Base-by-base conservation (phyloP, 1,139 yeast genomes). In the Eremothecium gossypii region DNA sequence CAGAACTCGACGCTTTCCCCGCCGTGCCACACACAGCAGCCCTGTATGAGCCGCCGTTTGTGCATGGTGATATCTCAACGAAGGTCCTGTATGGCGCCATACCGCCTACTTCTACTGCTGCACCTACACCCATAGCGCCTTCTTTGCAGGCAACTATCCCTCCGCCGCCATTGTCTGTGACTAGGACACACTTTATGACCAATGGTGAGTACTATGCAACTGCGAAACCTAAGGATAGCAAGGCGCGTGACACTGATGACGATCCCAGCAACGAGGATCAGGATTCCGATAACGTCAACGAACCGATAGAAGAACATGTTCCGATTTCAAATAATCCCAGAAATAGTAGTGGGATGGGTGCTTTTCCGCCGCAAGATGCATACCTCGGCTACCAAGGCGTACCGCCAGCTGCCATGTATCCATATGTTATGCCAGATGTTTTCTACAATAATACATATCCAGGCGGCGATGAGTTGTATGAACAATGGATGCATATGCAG, bases 161-260 rank as follows among this genome's bases (percentile, higher is more conserved):
- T 34, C 49, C 50, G 5, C 48, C 46, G 41, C 54, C 53, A 14
- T 41, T 46, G 10, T 48, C 56, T 7, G 48, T 50, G 9, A 38
- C 51, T 7, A 44, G 48, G 28, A 39, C 55, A 12, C 52, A 53
- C 3, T 58, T 53, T 30, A 50, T 62, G 41, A 57, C 63, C 2
- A 61, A 59, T 46, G 63, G 57, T 8, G 62, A 61, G 29, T 60
- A 49, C 42, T 63, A 62, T 41, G 61, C 59, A 17, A 44, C 52
- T 4, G 53, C 47, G 27, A 23, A 45, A 7, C 43, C 45, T 27
- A 61, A 54, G 3, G 54, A 40, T 36, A 27, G 40, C 39, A 13
- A 23, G 34, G 9, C 33, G 36, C 39, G 34, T 41, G 39, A 35
- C 29, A 12, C 42, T 34, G 46, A 39, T 8, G 41, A 45, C 26